A percentile compares a stretch with the other conserved stretches of the same genome.
These are phyloP conservation scores for Penicillium sp. DNA, from an alignment of 2,329 filamentous ascomycete species.

Conservation along the genomic window DNA sequence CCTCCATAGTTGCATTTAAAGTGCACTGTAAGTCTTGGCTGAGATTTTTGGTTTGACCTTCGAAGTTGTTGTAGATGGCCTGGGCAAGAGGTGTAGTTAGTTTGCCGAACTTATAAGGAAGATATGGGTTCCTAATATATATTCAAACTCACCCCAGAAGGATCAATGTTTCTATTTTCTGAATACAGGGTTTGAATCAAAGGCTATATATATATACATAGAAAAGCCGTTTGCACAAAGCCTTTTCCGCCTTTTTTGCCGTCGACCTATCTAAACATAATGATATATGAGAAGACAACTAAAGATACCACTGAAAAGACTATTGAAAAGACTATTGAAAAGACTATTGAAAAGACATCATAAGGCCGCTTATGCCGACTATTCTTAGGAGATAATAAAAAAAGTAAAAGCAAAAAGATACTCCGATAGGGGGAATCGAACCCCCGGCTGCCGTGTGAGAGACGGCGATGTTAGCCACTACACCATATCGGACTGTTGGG, in stretches of 20 bases:
- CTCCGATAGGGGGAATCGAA: slow-evolving; percentile 33
- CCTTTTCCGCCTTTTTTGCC: too few species aligned
- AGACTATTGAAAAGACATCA: neutral
- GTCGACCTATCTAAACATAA: too few species aligned
- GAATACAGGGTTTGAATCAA: too few species aligned
- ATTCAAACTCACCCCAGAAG: neutral
- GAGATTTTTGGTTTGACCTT: neutral
- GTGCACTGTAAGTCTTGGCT: neutral
- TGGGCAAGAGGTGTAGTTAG: neutral
- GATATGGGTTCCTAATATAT: neutral
- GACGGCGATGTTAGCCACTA: slow-evolving; percentile 33
- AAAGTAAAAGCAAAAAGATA: neutral
- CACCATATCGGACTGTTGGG: slow-evolving; percentile 32
- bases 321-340: neutral
- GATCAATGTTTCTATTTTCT: neutral
- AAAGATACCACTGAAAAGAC: too few species aligned
- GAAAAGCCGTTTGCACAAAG: too few species aligned
- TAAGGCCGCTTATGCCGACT: too few species aligned
- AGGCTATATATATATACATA: too few species aligned
- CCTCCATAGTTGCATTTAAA: neutral
- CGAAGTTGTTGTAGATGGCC: neutral
- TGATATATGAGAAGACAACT: too few species aligned
- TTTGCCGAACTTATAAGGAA: neutral
- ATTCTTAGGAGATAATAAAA: too few species aligned
- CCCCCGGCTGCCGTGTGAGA: slow-evolving; percentile 32